phyloP scores from a whole-genome alignment of 2,329 filamentous ascomycete species.

The Ceratocystis cacaofunesta region DNA sequence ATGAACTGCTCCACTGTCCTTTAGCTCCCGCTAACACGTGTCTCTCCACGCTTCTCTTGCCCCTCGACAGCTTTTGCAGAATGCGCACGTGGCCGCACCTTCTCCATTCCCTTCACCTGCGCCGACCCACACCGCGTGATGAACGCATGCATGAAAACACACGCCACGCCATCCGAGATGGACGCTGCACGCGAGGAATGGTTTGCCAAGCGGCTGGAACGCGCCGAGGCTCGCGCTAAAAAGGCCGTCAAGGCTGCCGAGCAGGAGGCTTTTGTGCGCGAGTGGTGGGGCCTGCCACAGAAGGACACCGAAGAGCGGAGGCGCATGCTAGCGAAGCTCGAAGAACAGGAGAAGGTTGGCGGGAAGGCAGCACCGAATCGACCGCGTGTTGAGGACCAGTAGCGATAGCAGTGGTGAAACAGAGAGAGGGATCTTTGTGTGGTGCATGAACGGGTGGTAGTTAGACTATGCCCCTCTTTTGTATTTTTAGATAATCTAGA shows the following conservation, averaged over 20 bases:
- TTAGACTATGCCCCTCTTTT: neutral
- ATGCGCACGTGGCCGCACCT: constrained; percentile 73
- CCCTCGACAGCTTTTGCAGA: constrained; percentile 64
- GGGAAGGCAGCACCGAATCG: constrained; percentile 33
- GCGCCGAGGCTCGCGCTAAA: constrained; percentile 51
- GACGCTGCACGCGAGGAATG: constrained; percentile 86
- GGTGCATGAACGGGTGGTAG: neutral
- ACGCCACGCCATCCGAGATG: constrained; percentile 71
- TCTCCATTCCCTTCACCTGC: constrained; percentile 79
- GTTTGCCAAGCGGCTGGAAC: constrained; percentile 64
- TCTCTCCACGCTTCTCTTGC: neutral
- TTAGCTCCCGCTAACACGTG: neutral
- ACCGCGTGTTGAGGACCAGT: constrained; percentile 12
- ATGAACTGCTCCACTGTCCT: neutral
- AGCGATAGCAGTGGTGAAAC: neutral
- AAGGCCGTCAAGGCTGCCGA: constrained; percentile 42
- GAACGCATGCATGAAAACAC: constrained; percentile 84
- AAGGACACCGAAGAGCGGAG: constrained; percentile 37
- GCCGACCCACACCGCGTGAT: constrained; percentile 64
- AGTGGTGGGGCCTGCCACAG: constrained; percentile 52
- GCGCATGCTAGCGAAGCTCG: constrained; percentile 37
- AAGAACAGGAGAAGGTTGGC: constrained; percentile 38
- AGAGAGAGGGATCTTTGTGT: neutral
- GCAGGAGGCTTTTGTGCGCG: constrained; percentile 49
- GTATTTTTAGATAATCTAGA: constrained; percentile 13